A percentile compares a stretch with the other conserved stretches of the same genome.
phyloP scores from a whole-genome alignment of 2,329 filamentous ascomycete genomes.

The Grosmannia clavigera region DNA sequence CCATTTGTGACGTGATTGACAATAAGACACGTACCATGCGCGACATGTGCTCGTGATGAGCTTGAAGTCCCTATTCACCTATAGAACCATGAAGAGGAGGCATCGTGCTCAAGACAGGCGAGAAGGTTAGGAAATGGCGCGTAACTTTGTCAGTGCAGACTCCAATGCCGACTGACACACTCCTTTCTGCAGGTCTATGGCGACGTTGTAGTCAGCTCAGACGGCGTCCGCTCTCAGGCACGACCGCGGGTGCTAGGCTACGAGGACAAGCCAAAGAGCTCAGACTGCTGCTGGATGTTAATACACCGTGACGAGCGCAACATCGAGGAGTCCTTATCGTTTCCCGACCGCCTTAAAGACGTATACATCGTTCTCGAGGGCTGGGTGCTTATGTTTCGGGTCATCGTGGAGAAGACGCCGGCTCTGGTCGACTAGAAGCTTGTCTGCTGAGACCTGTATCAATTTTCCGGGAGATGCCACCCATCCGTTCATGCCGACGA shows the following conservation, averaged over 20 bases:
- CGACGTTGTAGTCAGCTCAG: conserved; percentile 40
- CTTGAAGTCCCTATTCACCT: conserved; percentile 43
- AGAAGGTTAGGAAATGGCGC: conserved; percentile 1
- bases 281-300: conserved; percentile 46
- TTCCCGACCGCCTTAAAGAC: conserved; percentile 38
- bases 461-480: conserved; percentile 36
- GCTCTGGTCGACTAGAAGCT: conserved; percentile 36
- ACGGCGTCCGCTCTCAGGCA: conserved; percentile 41
- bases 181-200: conserved; percentile 19
- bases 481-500: conserved; percentile 36
- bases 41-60: not conserved
- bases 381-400: conserved; percentile 36
- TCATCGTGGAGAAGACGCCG: conserved; percentile 35
- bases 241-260: conserved; percentile 37
- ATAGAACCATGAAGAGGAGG: conserved; percentile 37
- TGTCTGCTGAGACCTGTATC: conserved; percentile 36
- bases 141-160: no score
- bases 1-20: not conserved
- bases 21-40: not conserved
- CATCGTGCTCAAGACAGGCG: conserved; percentile 20
- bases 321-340: conserved; percentile 43
- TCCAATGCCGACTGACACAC: not conserved
- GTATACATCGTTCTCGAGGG: conserved; percentile 36
- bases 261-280: conserved; percentile 37
- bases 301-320: conserved; percentile 42